These are phyloP conservation scores for Tricholoma bakamatsutake DNA, from an alignment of 768 basidiomycete species.

Conservation along the genomic window DNA sequence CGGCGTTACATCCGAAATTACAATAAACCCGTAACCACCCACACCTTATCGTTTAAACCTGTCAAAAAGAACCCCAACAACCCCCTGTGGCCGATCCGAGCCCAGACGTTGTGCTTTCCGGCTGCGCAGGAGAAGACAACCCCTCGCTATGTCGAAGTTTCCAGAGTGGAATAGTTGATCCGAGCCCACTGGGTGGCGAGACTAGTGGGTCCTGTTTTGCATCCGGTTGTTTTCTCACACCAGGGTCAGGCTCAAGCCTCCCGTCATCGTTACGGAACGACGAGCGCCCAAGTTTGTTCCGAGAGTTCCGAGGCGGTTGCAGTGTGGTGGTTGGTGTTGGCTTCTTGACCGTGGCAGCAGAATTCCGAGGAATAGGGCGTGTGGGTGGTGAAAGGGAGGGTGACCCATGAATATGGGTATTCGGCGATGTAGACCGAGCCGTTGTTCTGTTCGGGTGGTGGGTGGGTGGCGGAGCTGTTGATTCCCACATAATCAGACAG, in stretches of 20 bases:
- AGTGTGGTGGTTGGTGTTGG: neutral
- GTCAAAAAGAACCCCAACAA: neutral
- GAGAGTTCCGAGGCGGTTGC: neutral
- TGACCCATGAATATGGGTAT: conserved; percentile 26
- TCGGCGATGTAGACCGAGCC: conserved; percentile 15
- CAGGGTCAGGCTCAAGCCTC: neutral
- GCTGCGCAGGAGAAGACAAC: neutral
- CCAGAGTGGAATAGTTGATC: neutral
- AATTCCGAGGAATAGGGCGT: too few species aligned
- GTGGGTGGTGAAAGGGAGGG: conserved; percentile 36
- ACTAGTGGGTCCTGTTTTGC: neutral
- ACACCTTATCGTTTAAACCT: neutral
- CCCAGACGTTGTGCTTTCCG: neutral
- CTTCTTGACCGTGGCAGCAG: too few species aligned
- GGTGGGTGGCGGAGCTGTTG: neutral
- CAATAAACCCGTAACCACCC: too few species aligned
- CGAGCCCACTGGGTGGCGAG: too few species aligned
- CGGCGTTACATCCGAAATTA: too few species aligned
- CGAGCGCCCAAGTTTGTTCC: neutral
- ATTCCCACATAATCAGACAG: neutral
- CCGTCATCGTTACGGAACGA: too few species aligned
- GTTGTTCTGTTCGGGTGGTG: conserved; percentile 4
- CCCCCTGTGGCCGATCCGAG: neutral
- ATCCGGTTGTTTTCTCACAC: neutral
- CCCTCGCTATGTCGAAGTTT: neutral